Conservation (phyloP, 1,284 basidiomycete genomes). For the Takashimella tepidaria region DNA sequence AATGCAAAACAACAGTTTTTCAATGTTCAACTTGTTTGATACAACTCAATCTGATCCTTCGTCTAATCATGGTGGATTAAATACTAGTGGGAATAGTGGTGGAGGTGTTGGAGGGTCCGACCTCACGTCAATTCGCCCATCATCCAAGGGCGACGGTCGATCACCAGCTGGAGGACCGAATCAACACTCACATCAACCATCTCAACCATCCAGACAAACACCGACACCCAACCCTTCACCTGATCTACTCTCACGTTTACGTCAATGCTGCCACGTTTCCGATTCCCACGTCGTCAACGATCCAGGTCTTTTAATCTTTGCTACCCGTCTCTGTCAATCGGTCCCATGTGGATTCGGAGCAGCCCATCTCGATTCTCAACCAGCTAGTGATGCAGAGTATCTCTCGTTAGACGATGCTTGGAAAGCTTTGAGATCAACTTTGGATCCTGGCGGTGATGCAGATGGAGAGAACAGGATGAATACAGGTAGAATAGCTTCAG, state of each 20-base stretch:
- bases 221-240: conserved; percentile 13
- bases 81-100: not conserved
- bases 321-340: conserved; percentile 44
- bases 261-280: conserved; percentile 45
- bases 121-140: not conserved
- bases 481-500: conserved; percentile 47
- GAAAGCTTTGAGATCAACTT: conserved; percentile 35
- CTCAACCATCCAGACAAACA: conserved; percentile 8
- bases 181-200: not conserved
- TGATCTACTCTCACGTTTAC: conserved; percentile 44
- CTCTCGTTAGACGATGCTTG: conserved; percentile 45
- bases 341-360: conserved; percentile 42
- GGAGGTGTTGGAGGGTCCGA: not conserved
- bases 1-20: conserved; percentile 3
- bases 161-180: not conserved
- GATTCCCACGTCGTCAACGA: conserved; percentile 48
- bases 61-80: not conserved
- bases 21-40: conserved; percentile 17
- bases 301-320: conserved; percentile 46
- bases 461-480: conserved; percentile 45
- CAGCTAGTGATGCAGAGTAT: conserved; percentile 35
- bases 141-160: not conserved
- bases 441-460: conserved; percentile 41
- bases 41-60: conserved; percentile 4
- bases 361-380: conserved; percentile 29